Conservation (phyloP, 164 flowering plant genomes). For the Saururus chinensis region DNA sequence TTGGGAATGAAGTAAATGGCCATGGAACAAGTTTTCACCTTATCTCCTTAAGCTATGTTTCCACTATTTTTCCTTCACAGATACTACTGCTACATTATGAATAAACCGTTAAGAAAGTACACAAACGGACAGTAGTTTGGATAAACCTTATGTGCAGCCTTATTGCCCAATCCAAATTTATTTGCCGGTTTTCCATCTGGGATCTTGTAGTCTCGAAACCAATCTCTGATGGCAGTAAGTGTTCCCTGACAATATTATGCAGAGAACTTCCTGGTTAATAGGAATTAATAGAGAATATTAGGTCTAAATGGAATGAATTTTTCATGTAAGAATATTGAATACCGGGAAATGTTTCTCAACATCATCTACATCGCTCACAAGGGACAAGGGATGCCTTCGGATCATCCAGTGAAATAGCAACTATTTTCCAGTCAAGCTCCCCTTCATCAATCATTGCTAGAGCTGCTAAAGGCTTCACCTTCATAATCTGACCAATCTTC, state of each 20-base stretch:
- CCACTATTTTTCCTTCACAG: too few relatives aligned
- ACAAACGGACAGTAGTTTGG: not conserved
- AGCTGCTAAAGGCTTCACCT: slow-evolving; percentile 85
- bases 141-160: slow-evolving; percentile 87
- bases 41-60: too few relatives aligned
- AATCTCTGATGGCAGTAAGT: slow-evolving; percentile 85
- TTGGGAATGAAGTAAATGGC: too few relatives aligned
- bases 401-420: slow-evolving; percentile 93
- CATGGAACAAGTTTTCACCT: too few relatives aligned
- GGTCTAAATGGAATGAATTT: not conserved
- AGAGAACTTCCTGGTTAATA: not conserved
- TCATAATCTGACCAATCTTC: slow-evolving; percentile 71
- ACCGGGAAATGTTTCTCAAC: slow-evolving; percentile 99
- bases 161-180: slow-evolving; percentile 91
- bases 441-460: slow-evolving; percentile 99
- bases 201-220: slow-evolving; percentile 98
- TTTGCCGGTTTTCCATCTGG: slow-evolving; percentile 99
- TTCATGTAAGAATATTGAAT: not conserved
- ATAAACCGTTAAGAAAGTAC: too few relatives aligned
- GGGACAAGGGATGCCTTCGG: slow-evolving; percentile 81
- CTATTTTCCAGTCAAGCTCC: slow-evolving; percentile 97
- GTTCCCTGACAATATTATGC: slow-evolving; percentile 56
- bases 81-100: too few relatives aligned
- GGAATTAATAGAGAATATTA: too few relatives aligned
- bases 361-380: slow-evolving; percentile 74